Percentiles rank a stretch among this genome's conserved stretches.
Evolutionary conservation across 345 rosid genomes (phyloP).

Genomic region (Erodium maritimum): DNA sequence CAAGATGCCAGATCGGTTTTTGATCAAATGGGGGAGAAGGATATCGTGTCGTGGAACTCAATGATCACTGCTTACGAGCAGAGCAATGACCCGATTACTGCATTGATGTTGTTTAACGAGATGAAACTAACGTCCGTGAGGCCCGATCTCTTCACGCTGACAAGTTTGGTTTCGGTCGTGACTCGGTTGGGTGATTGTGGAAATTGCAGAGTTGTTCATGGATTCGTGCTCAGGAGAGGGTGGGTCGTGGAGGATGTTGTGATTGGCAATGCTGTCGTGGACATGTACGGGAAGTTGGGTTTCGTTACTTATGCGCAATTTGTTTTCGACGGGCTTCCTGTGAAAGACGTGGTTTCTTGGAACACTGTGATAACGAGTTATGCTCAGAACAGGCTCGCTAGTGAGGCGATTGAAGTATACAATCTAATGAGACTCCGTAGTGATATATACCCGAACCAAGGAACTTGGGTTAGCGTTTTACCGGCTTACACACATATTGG

Average conservation of each 20-base stretch:
- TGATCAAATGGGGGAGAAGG: slow-evolving; percentile 19
- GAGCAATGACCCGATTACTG: slow-evolving; percentile 12
- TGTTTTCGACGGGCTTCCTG: slow-evolving; percentile 13
- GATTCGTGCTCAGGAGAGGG: slow-evolving; percentile 9
- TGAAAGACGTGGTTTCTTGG: slow-evolving; percentile 16
- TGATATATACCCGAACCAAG: slow-evolving; percentile 10
- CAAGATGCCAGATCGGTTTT: slow-evolving; percentile 17
- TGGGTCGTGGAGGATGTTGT: slow-evolving; percentile 16
- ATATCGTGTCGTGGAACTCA: slow-evolving; percentile 38
- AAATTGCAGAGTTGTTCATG: slow-evolving; percentile 9
- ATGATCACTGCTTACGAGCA: slow-evolving; percentile 23
- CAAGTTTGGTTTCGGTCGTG: slow-evolving; percentile 12
- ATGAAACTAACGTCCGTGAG: slow-evolving; percentile 10
- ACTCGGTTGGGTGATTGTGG: slow-evolving; percentile 1
- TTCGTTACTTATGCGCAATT: slow-evolving; percentile 5
- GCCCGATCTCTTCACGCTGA: slow-evolving; percentile 13
- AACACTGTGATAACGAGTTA: slow-evolving; percentile 18
- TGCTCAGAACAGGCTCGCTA: slow-evolving; percentile 14
- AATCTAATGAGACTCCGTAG: slow-evolving; percentile 8
- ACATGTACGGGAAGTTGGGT: slow-evolving; percentile 19
- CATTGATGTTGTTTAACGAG: slow-evolving; percentile 8
- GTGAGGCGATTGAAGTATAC: slow-evolving; percentile 12
- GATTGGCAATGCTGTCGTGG: slow-evolving; percentile 23
- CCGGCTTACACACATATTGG: slow-evolving; percentile 14
- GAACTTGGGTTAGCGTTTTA: slow-evolving; percentile 13